Evolutionary conservation across 805 yeast species (phyloP).

Genomic region (Schwanniomyces occidentalis): DNA sequence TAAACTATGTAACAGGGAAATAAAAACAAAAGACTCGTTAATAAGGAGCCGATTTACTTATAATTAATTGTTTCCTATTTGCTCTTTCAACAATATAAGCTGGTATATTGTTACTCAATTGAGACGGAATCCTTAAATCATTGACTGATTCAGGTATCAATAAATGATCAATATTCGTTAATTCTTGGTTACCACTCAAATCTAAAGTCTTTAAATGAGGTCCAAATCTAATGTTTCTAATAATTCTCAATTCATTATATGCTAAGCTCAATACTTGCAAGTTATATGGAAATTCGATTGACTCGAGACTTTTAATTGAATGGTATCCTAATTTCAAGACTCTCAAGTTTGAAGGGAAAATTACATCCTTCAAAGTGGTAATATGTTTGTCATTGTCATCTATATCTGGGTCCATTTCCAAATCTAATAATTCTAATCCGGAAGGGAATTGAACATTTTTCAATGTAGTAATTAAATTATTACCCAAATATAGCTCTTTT

Average conservation of each 20-base stretch:
- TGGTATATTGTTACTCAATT: slow-evolving; percentile 35
- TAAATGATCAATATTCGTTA: slow-evolving; percentile 37
- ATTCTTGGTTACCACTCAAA: slow-evolving; percentile 43
- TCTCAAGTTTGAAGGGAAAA: slow-evolving; percentile 35
- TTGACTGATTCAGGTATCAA: slow-evolving; percentile 37
- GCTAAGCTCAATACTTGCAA: slow-evolving; percentile 33
- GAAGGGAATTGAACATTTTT: slow-evolving; percentile 44
- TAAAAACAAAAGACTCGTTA: slow-evolving; percentile 4
- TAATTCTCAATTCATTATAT: slow-evolving; percentile 39
- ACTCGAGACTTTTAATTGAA: slow-evolving; percentile 37
- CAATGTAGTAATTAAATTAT: slow-evolving; percentile 44
- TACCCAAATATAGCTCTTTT: slow-evolving; percentile 39
- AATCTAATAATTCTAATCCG: slow-evolving; percentile 37
- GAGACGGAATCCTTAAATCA: slow-evolving; percentile 38
- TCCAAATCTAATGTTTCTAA: slow-evolving; percentile 39
- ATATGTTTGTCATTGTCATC: slow-evolving; percentile 44
- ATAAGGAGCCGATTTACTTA: slow-evolving; percentile 30
- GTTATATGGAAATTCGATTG: slow-evolving; percentile 37
- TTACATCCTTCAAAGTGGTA: slow-evolving; percentile 42
- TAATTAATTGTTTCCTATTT: slow-evolving; percentile 30
- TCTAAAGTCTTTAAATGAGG: slow-evolving; percentile 33
- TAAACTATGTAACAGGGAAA: no score
- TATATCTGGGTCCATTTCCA: slow-evolving; percentile 42
- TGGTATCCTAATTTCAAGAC: slow-evolving; percentile 41
- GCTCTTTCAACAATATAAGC: slow-evolving; percentile 40